These are phyloP conservation scores for Chrysanthemum makinoi DNA, from an alignment of 129 eudicot genomes.

Conservation along the genomic window DNA sequence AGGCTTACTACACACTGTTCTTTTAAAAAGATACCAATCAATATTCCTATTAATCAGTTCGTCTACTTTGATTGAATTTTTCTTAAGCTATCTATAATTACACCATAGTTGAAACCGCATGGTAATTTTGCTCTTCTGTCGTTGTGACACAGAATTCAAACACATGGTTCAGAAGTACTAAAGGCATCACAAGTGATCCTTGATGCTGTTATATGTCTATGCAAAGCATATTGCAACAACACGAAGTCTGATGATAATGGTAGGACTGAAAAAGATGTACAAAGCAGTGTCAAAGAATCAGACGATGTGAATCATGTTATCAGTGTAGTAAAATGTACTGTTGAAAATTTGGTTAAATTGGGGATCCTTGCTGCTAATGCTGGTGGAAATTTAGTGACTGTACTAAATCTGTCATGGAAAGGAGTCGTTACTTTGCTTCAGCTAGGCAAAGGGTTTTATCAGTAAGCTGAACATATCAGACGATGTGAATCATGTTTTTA, in stretches of 20 bases:
- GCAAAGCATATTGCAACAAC: conserved; percentile 58
- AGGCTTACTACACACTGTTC: neutral
- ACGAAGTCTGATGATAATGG: conserved; percentile 54
- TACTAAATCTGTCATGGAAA: conserved; percentile 93
- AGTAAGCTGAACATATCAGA: conserved; percentile 55
- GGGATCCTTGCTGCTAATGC: conserved; percentile 75
- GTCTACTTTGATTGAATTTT: neutral
- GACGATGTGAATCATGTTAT: conserved; percentile 38
- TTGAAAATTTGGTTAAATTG: conserved; percentile 70
- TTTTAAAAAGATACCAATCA: neutral
- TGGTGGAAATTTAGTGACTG: conserved; percentile 77
- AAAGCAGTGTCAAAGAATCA: conserved; percentile 26
- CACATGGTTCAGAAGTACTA: conserved; percentile 53
- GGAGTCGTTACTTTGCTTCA: conserved; percentile 89
- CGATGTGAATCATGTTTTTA: conserved; percentile 55
- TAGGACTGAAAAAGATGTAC: conserved; percentile 30
- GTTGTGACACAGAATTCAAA: conserved; percentile 50
- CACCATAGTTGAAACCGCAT: conserved; percentile 8
- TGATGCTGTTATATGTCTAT: conserved; percentile 63
- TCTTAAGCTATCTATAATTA: neutral
- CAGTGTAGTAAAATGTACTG: conserved; percentile 42
- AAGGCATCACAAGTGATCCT: conserved; percentile 60
- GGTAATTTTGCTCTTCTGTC: conserved; percentile 16
- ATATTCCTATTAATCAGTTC: neutral
- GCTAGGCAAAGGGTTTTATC: conserved; percentile 70